A percentile compares a stretch with the other conserved stretches of the same genome.
Evolutionary conservation across 495 filamentous ascomycete genomes (phyloP).

Genomic region (Aspergillus asperescens): DNA sequence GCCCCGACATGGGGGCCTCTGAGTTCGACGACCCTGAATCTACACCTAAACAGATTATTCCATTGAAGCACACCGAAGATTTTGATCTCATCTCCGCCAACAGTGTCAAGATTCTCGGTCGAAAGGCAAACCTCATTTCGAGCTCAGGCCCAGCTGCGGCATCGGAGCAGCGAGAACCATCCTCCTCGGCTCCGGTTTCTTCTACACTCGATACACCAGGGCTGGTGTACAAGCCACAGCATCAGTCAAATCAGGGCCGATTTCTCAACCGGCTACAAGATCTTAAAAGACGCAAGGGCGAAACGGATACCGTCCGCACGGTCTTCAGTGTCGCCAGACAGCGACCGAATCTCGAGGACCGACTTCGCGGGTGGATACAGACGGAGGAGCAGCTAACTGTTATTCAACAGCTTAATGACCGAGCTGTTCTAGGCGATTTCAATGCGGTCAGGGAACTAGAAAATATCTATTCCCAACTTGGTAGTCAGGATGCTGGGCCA

Average conservation of each 20-base stretch:
- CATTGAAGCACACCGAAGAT: slow-evolving; percentile 37
- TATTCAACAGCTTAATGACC: slow-evolving; percentile 31
- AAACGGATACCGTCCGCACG: slow-evolving; percentile 41
- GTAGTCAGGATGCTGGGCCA: slow-evolving; percentile 6
- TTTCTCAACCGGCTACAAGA: slow-evolving; percentile 42
- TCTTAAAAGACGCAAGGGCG: slow-evolving; percentile 40
- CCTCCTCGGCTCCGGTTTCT: background rate
- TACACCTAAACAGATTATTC: slow-evolving; percentile 14
- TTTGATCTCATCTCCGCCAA: slow-evolving; percentile 62
- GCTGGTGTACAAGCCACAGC: slow-evolving; percentile 13
- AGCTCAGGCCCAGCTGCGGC: slow-evolving; percentile 19
- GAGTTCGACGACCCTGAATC: slow-evolving; percentile 25
- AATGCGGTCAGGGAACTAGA: slow-evolving; percentile 33
- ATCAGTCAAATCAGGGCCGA: slow-evolving; percentile 34
- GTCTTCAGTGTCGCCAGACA: slow-evolving; percentile 25
- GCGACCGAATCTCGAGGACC: slow-evolving; percentile 29
- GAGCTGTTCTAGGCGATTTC: slow-evolving; percentile 30
- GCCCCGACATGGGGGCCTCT: slow-evolving; percentile 35
- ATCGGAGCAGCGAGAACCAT: background rate
- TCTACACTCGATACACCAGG: slow-evolving; percentile 1
- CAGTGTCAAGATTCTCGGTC: slow-evolving; percentile 44
- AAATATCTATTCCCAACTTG: slow-evolving; percentile 24
- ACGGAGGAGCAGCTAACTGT: slow-evolving; percentile 38
- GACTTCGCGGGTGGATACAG: slow-evolving; percentile 33
- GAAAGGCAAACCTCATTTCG: slow-evolving; percentile 39